Conservation (phyloP, 352 stramenopile genomes). For the Phytophthora podocarpi region DNA sequence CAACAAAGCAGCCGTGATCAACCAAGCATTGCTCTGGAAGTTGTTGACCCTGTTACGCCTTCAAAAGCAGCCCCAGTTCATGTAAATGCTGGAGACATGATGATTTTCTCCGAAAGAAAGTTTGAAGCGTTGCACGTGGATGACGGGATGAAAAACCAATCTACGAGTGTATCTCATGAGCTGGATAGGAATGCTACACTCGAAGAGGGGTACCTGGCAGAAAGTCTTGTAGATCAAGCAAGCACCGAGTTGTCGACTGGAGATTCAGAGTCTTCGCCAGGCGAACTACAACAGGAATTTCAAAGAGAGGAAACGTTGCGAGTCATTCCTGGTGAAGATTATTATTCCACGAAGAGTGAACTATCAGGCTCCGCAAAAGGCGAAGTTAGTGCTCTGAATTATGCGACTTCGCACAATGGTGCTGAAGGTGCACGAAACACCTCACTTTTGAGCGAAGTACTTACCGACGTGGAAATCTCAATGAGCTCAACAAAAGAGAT, state of each 20-base stretch:
- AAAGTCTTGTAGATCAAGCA: conserved; percentile 9
- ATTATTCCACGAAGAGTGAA: background rate
- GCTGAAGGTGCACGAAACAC: background rate
- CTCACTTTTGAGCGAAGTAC: background rate
- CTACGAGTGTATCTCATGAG: background rate
- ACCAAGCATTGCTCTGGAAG: background rate
- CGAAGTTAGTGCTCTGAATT: background rate
- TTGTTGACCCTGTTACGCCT: background rate
- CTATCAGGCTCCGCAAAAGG: background rate
- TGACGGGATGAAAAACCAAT: background rate
- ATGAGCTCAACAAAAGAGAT: background rate
- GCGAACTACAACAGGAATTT: background rate
- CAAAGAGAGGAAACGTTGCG: background rate
- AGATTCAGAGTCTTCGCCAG: background rate
- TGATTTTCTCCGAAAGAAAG: background rate
- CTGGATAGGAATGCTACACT: background rate
- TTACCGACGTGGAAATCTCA: background rate
- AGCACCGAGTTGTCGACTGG: background rate
- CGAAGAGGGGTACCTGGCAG: conserved; percentile 16
- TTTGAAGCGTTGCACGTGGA: background rate
- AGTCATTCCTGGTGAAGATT: background rate
- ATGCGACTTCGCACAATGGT: background rate
- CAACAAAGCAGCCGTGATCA: background rate
- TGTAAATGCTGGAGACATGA: background rate
- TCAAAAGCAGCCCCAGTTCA: background rate